Conservation (phyloP, 1,139 yeast genomes). For the Yarrowia galli region DNA sequence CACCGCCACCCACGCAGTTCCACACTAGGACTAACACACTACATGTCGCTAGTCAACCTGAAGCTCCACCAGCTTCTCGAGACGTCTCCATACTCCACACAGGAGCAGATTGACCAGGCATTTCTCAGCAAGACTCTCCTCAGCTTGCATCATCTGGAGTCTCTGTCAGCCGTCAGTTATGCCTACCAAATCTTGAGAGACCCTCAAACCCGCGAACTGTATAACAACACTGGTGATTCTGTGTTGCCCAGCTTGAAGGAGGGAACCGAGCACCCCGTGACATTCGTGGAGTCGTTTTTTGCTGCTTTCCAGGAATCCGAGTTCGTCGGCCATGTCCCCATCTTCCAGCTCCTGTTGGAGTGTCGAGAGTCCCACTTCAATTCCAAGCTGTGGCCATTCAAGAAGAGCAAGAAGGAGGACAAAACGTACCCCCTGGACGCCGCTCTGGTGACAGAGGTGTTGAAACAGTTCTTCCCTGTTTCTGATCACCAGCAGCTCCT, state of each 20-base stretch:
- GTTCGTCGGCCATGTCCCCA: constrained; percentile 19
- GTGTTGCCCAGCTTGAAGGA: constrained; percentile 8
- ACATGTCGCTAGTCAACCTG: constrained; percentile 24
- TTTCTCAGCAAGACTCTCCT: constrained; percentile 12
- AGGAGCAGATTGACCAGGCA: constrained; percentile 35
- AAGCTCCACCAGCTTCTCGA: constrained; percentile 25
- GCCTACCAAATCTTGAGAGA: constrained; percentile 25
- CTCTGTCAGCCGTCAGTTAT: constrained; percentile 25
- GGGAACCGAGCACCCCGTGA: constrained; percentile 5
- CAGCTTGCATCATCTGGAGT: constrained; percentile 16
- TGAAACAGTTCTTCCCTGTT: neutral
- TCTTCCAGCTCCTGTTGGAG: neutral
- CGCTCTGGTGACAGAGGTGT: constrained; percentile 3
- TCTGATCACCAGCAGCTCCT: constrained; percentile 16
- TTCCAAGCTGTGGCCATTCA: constrained; percentile 13
- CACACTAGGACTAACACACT: neutral
- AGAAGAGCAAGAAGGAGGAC: neutral
- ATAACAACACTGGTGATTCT: constrained; percentile 29
- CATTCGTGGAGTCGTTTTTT: constrained; percentile 16
- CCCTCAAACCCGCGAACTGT: constrained; percentile 16
- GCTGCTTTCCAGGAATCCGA: constrained; percentile 22
- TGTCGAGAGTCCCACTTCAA: constrained; percentile 16
- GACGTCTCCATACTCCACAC: constrained; percentile 28
- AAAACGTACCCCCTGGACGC: neutral
- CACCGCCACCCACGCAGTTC: constrained; percentile 1